Base-by-base conservation (phyloP, 129 eudicot genomes). In the Helichrysum umbraculigerum region DNA sequence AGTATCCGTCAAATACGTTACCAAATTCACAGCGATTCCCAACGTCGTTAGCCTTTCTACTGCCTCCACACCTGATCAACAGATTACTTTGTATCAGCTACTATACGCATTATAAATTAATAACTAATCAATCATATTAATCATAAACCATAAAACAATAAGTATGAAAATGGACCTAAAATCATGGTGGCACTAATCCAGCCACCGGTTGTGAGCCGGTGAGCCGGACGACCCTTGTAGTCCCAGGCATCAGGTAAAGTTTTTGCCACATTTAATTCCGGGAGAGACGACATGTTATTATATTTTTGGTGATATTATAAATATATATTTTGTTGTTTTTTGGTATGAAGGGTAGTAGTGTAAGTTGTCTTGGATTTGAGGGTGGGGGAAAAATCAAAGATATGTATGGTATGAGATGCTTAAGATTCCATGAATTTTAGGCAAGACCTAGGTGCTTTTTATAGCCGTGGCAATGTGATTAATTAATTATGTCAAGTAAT, bases 131-230 rank as follows among this genome's bases (percentile, higher is more conserved):
- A 30, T 15, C 59, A n/a, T 9, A 14, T 25, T 25, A 25, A 76
- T 15, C 11, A 62, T 30, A 44, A 77, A 44, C 1, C 16, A 44
- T 44, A 44, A 20, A 72, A 20, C n/a, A 29, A 64, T 9, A 19
- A 47, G 39, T 47, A 62, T 1, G 51, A 75, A 47, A n/a, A n/a
- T 15, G 79, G 19, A 92, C 97, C 97, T 79, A 92, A 79, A 70
- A 92, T 92, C 93, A 86, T 89, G 88, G 98, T 90, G 63, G 96
- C 89, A 59, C 85, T 79, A 34, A 82, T 30, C 98, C 98, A 92
- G 59, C 98, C 96, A 19, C 98, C 98, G 74, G 98, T 75, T 82
- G 87, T 69, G 89, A 90, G 80, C 9, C 84, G 82, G 77, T 42
- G 65, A 61, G 96, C 89, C 16, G 85, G 96, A 52, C 83, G 84